These are phyloP conservation scores for Bocquillonia castaneifolia DNA, from an alignment of 441 rosid species.

Conservation along the genomic window DNA sequence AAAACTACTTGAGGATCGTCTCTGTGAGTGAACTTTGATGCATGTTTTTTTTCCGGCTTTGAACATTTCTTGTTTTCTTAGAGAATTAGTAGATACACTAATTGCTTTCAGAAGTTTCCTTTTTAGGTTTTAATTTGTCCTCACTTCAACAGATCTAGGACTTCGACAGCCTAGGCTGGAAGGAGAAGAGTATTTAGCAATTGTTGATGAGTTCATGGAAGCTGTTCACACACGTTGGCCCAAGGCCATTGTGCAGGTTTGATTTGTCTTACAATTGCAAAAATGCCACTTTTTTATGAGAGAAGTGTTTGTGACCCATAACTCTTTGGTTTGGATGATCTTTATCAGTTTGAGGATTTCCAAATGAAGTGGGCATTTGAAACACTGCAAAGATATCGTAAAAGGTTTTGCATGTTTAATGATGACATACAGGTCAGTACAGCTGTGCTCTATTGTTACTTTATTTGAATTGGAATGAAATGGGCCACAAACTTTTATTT, in stretches of 20 bases:
- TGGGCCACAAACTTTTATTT: not conserved
- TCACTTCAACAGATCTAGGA: conserved; percentile 66
- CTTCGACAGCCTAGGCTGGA: conserved; percentile 85
- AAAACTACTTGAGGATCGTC: conserved; percentile 76
- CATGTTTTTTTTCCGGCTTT: not conserved
- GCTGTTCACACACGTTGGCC: conserved; percentile 93
- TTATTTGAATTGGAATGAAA: conserved; percentile 6
- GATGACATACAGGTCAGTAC: conserved; percentile 87
- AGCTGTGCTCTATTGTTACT: conserved; percentile 24
- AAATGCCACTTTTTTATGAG: conserved; percentile 19
- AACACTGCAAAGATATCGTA: conserved; percentile 82
- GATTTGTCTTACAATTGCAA: conserved; percentile 8
- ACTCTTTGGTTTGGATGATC: conserved; percentile 25
- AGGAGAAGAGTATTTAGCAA: conserved; percentile 84
- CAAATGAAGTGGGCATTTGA: conserved; percentile 99
- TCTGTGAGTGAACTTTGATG: conserved; percentile 60
- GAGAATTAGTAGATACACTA: conserved; percentile 12
- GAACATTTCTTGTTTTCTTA: not conserved
- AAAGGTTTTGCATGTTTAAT: conserved; percentile 91
- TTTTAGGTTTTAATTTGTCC: conserved; percentile 24
- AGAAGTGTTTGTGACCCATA: conserved; percentile 20
- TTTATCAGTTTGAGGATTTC: conserved; percentile 84
- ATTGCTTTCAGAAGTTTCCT: conserved; percentile 15
- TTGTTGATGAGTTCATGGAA: conserved; percentile 97
- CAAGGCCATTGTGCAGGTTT: conserved; percentile 91